Percentiles rank a stretch among this genome's conserved stretches.
These are phyloP conservation scores for Comarum palustre DNA, from an alignment of 306 rosid species.

Conservation along the genomic window DNA sequence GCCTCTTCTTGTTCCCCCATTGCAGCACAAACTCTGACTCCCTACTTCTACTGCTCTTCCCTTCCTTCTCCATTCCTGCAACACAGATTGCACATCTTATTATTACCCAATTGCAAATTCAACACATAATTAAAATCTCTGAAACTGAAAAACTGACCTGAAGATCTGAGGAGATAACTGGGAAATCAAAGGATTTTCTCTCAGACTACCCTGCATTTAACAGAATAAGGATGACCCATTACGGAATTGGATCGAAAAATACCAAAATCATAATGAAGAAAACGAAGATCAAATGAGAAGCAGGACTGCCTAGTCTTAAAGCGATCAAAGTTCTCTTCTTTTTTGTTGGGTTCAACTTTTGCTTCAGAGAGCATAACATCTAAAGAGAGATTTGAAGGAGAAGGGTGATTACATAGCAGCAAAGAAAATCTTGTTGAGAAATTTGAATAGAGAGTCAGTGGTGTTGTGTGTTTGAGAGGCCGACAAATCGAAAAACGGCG, in stretches of 20 bases:
- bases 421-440: not conserved
- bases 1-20: conserved; percentile 62
- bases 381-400: conserved; percentile 4
- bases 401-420: not conserved
- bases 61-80: conserved; percentile 51
- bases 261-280: not conserved
- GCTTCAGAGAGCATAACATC: conserved; percentile 2
- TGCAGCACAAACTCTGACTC: conserved; percentile 51
- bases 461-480: conserved; percentile 3
- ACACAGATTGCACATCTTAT: conserved; percentile 6
- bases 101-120: conserved; percentile 6
- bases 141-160: conserved; percentile 25
- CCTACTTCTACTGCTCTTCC: conserved; percentile 29
- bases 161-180: conserved; percentile 27
- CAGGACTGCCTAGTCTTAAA: not conserved
- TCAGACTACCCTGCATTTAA: conserved; percentile 27
- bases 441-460: not conserved
- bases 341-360: not conserved
- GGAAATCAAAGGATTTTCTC: conserved; percentile 12
- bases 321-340: not conserved
- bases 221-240: conserved; percentile 13
- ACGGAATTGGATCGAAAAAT: not conserved
- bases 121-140: not conserved
- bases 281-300: conserved; percentile 13
- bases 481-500: conserved; percentile 17